Percentiles rank a stretch among this genome's conserved stretches.
Conservation (phyloP, 2,329 filamentous ascomycete genomes). For the Paraphoma sp. region DNA sequence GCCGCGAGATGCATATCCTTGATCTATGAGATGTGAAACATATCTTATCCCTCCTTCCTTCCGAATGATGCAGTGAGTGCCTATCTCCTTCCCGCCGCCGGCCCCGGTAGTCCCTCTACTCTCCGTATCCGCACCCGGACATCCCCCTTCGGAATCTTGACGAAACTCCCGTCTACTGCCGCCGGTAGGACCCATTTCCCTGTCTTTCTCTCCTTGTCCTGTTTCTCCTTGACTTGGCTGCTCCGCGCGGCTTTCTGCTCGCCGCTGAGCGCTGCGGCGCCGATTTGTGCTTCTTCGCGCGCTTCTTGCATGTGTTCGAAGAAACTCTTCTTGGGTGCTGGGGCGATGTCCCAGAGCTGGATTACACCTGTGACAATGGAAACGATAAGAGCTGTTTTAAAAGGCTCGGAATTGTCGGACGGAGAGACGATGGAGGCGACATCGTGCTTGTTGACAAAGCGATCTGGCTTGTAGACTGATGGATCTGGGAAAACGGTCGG, state of each 20-base stretch:
- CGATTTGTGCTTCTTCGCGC: constrained; percentile 36
- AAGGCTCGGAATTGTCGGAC: constrained; percentile 17
- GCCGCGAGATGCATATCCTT: neutral
- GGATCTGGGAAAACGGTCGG: constrained; percentile 28
- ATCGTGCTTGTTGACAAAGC: constrained; percentile 26
- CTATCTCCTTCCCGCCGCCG: neutral
- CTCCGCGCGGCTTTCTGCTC: constrained; percentile 16
- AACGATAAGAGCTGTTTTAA: constrained; percentile 33
- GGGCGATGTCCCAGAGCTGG: constrained; percentile 44
- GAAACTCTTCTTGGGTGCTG: constrained; percentile 42
- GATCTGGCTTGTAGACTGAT: constrained; percentile 32
- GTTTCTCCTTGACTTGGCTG: constrained; percentile 12
- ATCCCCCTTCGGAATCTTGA: constrained; percentile 60
- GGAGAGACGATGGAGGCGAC: constrained; percentile 22
- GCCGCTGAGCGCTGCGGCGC: constrained; percentile 27
- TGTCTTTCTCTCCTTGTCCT: constrained; percentile 13
- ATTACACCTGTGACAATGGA: constrained; percentile 40
- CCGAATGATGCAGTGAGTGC: no score
- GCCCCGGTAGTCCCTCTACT: constrained; percentile 29
- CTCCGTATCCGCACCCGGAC: constrained; percentile 62
- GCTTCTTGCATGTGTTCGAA: constrained; percentile 42
- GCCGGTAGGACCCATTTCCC: constrained; percentile 59
- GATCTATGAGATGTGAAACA: neutral
- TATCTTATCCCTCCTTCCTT: no score
- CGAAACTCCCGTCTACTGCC: constrained; percentile 54